Evolutionary conservation across 2,329 filamentous ascomycete genomes (phyloP).

Genomic region (Colletotrichum horii): DNA sequence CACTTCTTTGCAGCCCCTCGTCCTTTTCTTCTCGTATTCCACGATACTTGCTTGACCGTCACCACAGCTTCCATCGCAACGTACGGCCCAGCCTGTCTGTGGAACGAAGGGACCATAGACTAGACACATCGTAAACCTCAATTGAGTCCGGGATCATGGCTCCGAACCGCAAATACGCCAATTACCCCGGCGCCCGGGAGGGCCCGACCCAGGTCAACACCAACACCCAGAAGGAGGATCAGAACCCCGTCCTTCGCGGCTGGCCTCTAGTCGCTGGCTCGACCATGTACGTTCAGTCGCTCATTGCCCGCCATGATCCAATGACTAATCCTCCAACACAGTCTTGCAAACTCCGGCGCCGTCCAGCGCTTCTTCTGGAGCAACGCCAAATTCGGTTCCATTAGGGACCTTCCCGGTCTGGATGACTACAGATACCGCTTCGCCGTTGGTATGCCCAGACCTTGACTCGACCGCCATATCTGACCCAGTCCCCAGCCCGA

Average conservation of each 20-base stretch:
- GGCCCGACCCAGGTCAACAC: background rate
- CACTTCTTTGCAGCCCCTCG: background rate
- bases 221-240: slow-evolving; percentile 40
- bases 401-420: slow-evolving; percentile 53
- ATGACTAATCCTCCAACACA: slow-evolving; percentile 30
- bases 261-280: slow-evolving; percentile 65
- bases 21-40: background rate
- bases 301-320: background rate
- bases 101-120: background rate
- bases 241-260: slow-evolving; percentile 76
- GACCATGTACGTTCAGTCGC: slow-evolving; percentile 55
- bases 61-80: background rate
- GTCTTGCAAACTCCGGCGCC: slow-evolving; percentile 63
- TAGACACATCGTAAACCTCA: background rate
- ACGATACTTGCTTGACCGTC: background rate
- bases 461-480: background rate
- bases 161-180: slow-evolving; percentile 21
- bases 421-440: slow-evolving; percentile 49
- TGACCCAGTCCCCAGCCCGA: slow-evolving; percentile 48
- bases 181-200: slow-evolving; percentile 21
- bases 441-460: slow-evolving; percentile 24
- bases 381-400: slow-evolving; percentile 64
- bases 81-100: background rate
- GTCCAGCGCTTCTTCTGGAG: slow-evolving; percentile 72
- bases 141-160: slow-evolving; percentile 6